Percentiles rank a stretch among this genome's conserved stretches.
Evolutionary conservation across 2,329 filamentous ascomycete genomes (phyloP).

Genomic region (Cladosporium halotolerans): DNA sequence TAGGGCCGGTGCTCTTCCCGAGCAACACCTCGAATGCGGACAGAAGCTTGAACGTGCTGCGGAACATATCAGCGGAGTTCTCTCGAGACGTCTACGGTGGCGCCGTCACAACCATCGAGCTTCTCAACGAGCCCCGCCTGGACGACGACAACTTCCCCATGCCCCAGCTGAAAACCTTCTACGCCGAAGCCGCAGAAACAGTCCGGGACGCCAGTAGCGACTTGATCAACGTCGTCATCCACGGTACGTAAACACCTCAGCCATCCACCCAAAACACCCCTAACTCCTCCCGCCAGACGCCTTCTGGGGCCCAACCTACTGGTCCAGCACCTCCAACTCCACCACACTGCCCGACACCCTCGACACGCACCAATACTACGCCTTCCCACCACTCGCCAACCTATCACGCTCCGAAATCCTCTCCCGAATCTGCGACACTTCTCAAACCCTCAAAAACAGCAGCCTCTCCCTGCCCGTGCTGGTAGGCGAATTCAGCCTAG

Average conservation of each 20-base stretch:
- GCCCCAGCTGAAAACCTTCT: slow-evolving; percentile 2
- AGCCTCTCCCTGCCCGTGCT: slow-evolving; percentile 11
- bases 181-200: slow-evolving; percentile 1
- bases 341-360: slow-evolving; percentile 12
- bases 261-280: not conserved
- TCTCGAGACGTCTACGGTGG: slow-evolving; percentile 50
- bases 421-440: slow-evolving; percentile 17
- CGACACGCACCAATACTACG: slow-evolving; percentile 25
- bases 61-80: slow-evolving; percentile 23
- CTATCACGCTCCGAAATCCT: slow-evolving; percentile 16
- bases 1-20: slow-evolving; percentile 16
- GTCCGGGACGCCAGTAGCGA: slow-evolving; percentile 11
- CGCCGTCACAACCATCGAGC: slow-evolving; percentile 49
- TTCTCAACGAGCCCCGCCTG: slow-evolving; percentile 51
- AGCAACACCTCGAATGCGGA: slow-evolving; percentile 18
- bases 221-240: slow-evolving; percentile 19
- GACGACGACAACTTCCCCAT: slow-evolving; percentile 7
- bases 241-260: slow-evolving; percentile 9
- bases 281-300: slow-evolving; percentile 10
- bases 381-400: slow-evolving; percentile 20
- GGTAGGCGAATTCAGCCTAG: slow-evolving; percentile 20
- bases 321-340: slow-evolving; percentile 16
- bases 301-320: slow-evolving; percentile 21
- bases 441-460: slow-evolving; percentile 5
- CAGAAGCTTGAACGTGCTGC: slow-evolving; percentile 19